Evolutionary conservation across 345 rosid genomes (phyloP).

Genomic region (Salix brachista): DNA sequence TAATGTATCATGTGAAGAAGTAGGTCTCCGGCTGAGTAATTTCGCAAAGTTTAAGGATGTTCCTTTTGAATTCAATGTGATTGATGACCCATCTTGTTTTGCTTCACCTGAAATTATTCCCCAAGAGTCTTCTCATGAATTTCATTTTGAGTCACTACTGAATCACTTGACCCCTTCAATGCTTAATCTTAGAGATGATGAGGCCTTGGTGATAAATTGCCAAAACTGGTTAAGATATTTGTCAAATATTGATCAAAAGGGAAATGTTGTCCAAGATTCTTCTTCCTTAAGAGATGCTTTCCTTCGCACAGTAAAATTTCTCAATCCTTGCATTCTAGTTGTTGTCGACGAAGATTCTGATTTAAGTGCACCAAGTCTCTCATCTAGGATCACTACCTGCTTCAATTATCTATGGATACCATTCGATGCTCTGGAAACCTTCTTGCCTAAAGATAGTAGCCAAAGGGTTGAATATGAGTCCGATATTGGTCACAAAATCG

Average conservation of each 20-base stretch:
- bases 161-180: constrained; percentile 30
- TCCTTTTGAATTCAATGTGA: constrained; percentile 49
- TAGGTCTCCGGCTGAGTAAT: constrained; percentile 52
- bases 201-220: constrained; percentile 58
- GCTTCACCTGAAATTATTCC: constrained; percentile 5
- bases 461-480: constrained; percentile 65
- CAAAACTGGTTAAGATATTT: constrained; percentile 65
- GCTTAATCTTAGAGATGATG: constrained; percentile 43
- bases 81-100: constrained; percentile 8
- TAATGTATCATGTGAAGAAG: constrained; percentile 44
- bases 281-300: constrained; percentile 40
- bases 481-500: constrained; percentile 57
- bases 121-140: constrained; percentile 16
- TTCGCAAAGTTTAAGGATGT: constrained; percentile 54
- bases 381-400: constrained; percentile 50
- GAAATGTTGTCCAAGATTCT: constrained; percentile 1
- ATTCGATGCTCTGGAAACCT: constrained; percentile 64
- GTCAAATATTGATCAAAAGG: constrained; percentile 32
- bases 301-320: constrained; percentile 36
- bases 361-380: constrained; percentile 41
- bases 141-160: constrained; percentile 34
- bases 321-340: constrained; percentile 41
- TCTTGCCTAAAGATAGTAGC: constrained; percentile 53
- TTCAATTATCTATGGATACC: constrained; percentile 77
- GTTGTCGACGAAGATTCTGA: constrained; percentile 65